Base-by-base conservation (phyloP, 768 basidiomycete species). In the Candolleomyces eurysporus region DNA sequence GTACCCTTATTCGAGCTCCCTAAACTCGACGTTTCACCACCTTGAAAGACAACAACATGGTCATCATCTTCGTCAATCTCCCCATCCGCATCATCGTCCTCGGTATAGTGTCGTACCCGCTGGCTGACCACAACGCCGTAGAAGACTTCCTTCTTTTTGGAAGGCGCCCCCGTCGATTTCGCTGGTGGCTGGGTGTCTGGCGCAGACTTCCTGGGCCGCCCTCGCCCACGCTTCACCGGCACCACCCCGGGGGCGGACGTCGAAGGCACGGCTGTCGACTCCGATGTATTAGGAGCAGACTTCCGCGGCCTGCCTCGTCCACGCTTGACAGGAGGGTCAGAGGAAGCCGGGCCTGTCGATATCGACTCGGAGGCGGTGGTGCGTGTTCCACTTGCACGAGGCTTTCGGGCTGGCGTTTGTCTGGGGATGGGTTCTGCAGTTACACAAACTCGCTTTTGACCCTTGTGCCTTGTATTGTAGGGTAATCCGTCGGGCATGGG, bases 391-490 rank as follows among this genome's bases (percentile, higher is more conserved):
- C 11, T 17, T n/a, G 31, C 32, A 40, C n/a, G 19, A n/a, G 19
- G 19, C 36, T 36, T 30, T 11, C 43, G 17, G 5, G 14, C 54
- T 9, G 54, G 39, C 6, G 54, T n/a, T 14, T 17, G 14, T 21
- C 19, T 56, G 54, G 54, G 22, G 19, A 45, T n/a, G 13, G 54
- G 43, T 19, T 8, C 21, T n/a, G 54, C 54, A 5, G 54, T 40
- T 5, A 56, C 54, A 56, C 54, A 36, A 7, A 57, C 56, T n/a
- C 56, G 40, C 56, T 57, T 57, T 32, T 45, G 43, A 2, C 56
- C 56, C 21, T 57, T 57, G 26, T 57, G 39, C 13, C 56, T n/a
- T n/a, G 56, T 57, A 26, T 57, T 57, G 43, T 57, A 57, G 9
- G 26, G 52, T 17, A 53, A 32, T n/a, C 30, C 52, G 52, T 53